These are phyloP conservation scores for Trichoderma sp. DNA, from an alignment of 2,329 filamentous ascomycete species.

Conservation along the genomic window DNA sequence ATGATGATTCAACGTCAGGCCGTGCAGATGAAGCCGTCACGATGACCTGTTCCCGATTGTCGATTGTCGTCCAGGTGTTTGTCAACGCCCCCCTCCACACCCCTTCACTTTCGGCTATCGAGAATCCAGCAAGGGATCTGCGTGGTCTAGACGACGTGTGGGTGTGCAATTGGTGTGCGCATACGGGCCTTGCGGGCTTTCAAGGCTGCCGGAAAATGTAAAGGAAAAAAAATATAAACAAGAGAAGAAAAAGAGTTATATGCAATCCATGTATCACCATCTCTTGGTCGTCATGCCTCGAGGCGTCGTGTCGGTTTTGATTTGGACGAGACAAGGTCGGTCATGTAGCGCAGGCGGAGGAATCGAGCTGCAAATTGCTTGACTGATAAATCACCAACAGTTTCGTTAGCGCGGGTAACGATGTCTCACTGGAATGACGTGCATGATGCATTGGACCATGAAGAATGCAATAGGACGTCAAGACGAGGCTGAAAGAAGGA, in stretches of 20 bases:
- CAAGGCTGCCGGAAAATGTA: background rate
- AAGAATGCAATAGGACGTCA: background rate
- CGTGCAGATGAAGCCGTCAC: conserved; percentile 2
- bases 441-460: background rate
- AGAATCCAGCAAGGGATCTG: conserved; percentile 19
- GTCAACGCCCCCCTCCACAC: conserved; percentile 8
- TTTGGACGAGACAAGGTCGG: conserved; percentile 20
- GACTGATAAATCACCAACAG: background rate
- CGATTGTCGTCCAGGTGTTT: background rate
- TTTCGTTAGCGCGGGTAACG: conserved; percentile 17
- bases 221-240: background rate
- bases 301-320: conserved; percentile 20
- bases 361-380: conserved; percentile 25
- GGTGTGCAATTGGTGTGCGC: background rate
- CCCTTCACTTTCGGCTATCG: conserved; percentile 19
- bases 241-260: background rate
- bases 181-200: background rate
- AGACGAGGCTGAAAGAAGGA: background rate
- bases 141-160: background rate
- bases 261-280: background rate
- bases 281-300: conserved; percentile 3
- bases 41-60: background rate
- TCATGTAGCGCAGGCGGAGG: conserved; percentile 24
- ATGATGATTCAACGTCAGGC: conserved; percentile 2
- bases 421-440: conserved; percentile 19